A percentile compares a stretch with the other conserved stretches of the same genome.
These are phyloP conservation scores for Austroboletus niveus DNA, from an alignment of 1,284 basidiomycete genomes.

Conservation along the genomic window DNA sequence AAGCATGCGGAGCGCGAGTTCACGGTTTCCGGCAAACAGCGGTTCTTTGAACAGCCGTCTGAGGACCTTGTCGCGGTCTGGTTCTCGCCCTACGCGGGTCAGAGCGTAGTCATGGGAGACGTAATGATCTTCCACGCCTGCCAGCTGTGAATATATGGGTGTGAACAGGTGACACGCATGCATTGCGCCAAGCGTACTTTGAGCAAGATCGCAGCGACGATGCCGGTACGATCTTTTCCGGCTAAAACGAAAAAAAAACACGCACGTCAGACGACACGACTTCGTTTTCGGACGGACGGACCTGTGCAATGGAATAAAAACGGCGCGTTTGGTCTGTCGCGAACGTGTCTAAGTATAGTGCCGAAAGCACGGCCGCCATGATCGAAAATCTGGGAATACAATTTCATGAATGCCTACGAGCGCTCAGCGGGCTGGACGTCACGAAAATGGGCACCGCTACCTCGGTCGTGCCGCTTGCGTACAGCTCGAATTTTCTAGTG, in stretches of 20 bases:
- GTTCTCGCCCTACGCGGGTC: constrained; percentile 73
- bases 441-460: constrained; percentile 32
- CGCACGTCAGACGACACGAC: too few relatives aligned
- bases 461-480: constrained; percentile 76
- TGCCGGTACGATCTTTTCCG: constrained; percentile 77
- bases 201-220: constrained; percentile 70
- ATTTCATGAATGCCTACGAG: constrained; percentile 71
- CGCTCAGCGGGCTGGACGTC: constrained; percentile 2
- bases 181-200: constrained; percentile 42
- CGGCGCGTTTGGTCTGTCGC: constrained; percentile 61
- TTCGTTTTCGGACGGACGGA: constrained; percentile 8
- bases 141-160: constrained; percentile 46
- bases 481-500: constrained; percentile 66
- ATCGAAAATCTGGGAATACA: constrained; percentile 78
- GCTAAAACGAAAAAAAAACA: constrained; percentile 30
- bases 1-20: constrained; percentile 76
- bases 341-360: constrained; percentile 63
- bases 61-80: constrained; percentile 66
- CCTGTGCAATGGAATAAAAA: constrained; percentile 78
- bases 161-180: neutral
- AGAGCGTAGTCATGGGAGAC: constrained; percentile 75
- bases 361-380: constrained; percentile 65
- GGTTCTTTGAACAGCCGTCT: constrained; percentile 64
- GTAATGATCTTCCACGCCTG: constrained; percentile 58
- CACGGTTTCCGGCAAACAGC: constrained; percentile 64